Conservation (phyloP, 306 rosid genomes). For the Cicer pinnatifidum region DNA sequence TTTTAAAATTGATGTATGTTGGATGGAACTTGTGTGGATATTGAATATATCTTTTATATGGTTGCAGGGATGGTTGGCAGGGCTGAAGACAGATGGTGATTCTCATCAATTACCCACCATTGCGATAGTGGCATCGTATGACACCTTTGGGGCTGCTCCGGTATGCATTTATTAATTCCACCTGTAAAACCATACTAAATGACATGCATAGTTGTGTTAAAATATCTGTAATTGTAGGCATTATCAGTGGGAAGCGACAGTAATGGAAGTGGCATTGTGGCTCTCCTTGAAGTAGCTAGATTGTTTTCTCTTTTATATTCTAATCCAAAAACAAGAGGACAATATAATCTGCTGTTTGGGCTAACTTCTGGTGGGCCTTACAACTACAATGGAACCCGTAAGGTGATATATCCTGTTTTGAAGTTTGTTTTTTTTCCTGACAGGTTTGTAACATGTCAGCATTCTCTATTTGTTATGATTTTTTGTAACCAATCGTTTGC, state of each 20-base stretch:
- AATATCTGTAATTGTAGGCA: slow-evolving; percentile 60
- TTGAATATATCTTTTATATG: slow-evolving; percentile 44
- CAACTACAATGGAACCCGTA: slow-evolving; percentile 95
- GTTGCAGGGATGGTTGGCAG: slow-evolving; percentile 96
- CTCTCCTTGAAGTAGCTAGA: slow-evolving; percentile 98
- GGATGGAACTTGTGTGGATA: slow-evolving; percentile 38
- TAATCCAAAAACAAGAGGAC: slow-evolving; percentile 94
- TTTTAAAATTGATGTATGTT: slow-evolving; percentile 35
- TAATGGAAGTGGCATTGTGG: slow-evolving; percentile 94
- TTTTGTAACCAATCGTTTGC: slow-evolving; percentile 38
- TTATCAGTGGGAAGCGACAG: slow-evolving; percentile 98
- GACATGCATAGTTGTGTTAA: slow-evolving; percentile 44
- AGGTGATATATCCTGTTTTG: slow-evolving; percentile 61
- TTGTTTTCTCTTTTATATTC: slow-evolving; percentile 90
- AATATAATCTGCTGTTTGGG: slow-evolving; percentile 92
- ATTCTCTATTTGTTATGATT: slow-evolving; percentile 23
- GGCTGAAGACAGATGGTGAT: slow-evolving; percentile 85
- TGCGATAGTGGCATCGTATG: slow-evolving; percentile 98
- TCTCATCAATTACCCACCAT: slow-evolving; percentile 92
- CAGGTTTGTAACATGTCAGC: neutral
- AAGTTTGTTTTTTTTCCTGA: slow-evolving; percentile 25
- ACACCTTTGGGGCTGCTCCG: slow-evolving; percentile 97
- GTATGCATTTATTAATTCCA: slow-evolving; percentile 55
- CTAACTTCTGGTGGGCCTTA: slow-evolving; percentile 97
- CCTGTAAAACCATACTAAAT: slow-evolving; percentile 32